Evolutionary conservation across 306 rosid species (phyloP), one percentile per base, ranked within the genome.

Genomic region (Prunus salicina): DNA sequence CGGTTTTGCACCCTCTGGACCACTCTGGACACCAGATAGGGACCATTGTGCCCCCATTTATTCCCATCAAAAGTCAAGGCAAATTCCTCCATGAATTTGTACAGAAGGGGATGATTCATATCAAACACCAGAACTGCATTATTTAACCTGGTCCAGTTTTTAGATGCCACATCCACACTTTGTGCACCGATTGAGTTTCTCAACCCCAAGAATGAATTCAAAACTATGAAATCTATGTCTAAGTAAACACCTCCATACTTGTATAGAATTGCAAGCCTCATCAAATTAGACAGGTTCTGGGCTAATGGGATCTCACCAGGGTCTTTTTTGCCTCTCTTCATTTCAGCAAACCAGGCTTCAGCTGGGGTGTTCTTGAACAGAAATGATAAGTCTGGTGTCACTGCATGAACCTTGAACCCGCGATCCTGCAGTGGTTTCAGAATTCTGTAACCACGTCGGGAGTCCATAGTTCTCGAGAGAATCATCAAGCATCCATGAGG

Each of bases 41-140:
- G 97, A 69, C 97, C 99, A 74, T 95, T 95, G 64, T 89, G 81
- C 22, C 97, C 98, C 97, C 96, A 90, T 76, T 50, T 87, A 60
- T 78, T 95, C 8, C 97, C 99, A 82, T 92, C 87, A 81, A 90
- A 95, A 73, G 90, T 88, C 32, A 63, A 69, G 0, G 92, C 84
- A 82, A 95, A 92, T 19, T 92, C 96, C 74, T 82, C 25, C 18
- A 90, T 90, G 84, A 95, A 95, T 30, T 75, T 86, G 13, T 69
- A 64, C 79, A 95, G 50, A 74, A 95, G 96, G 18, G 97, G 99
- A 78, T 95, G 97, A 4, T 89, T 88, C 84, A 65, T 76, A 49
- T 95, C 97, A 67, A 92, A 95, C 19, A 90, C 74, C 64, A 95
- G 76, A 78, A 95, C 86, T 47, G 99, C 96, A 47, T 90, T 95